Evolutionary conservation across 2,329 filamentous ascomycete genomes (phyloP), one percentile per base, ranked within the genome.

Genomic region (Exophiala alcalophila): DNA sequence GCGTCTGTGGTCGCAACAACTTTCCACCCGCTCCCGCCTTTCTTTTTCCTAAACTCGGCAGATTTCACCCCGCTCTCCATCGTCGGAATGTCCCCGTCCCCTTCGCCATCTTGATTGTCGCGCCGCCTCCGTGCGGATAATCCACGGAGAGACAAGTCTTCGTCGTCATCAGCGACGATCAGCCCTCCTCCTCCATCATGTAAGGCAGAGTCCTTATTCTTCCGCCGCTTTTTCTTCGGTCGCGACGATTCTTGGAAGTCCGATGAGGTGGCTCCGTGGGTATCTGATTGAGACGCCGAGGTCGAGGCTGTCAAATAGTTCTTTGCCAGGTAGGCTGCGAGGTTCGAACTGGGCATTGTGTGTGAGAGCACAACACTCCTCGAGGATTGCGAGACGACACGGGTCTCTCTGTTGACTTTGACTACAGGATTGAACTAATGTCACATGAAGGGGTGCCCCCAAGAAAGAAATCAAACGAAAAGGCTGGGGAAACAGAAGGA

Each of bases 321-420:
- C 51, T 87, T 84, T 25, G 91, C 90, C 24, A 98, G 79, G 61
- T 97, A 98, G 60, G 82, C 81, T 45, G 88, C 83, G 53, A 96
- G 50, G 20, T 46, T 47, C 15, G 41, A 76, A 42, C 76, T 68
- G 6, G 69, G 73, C 77, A 83, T 82, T 51, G 35, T 49, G 33
- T n/a, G n/a, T n/a, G n/a, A n/a, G n/a, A n/a, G n/a, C n/a, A n/a
- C n/a, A n/a, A n/a, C n/a, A n/a, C n/a, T n/a, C n/a, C n/a, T n/a
- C n/a, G n/a, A n/a, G n/a, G n/a, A n/a, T n/a, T n/a, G n/a, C n/a
- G n/a, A n/a, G n/a, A n/a, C n/a, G n/a, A n/a, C n/a, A n/a, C n/a
- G n/a, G n/a, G n/a, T n/a, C n/a, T n/a, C n/a, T n/a, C n/a, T n/a
- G n/a, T n/a, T n/a, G n/a, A n/a, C n/a, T n/a, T n/a, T n/a, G n/a